These are phyloP conservation scores for Colletotrichum truncatum DNA, from an alignment of 2,329 filamentous ascomycete species.

Conservation along the genomic window DNA sequence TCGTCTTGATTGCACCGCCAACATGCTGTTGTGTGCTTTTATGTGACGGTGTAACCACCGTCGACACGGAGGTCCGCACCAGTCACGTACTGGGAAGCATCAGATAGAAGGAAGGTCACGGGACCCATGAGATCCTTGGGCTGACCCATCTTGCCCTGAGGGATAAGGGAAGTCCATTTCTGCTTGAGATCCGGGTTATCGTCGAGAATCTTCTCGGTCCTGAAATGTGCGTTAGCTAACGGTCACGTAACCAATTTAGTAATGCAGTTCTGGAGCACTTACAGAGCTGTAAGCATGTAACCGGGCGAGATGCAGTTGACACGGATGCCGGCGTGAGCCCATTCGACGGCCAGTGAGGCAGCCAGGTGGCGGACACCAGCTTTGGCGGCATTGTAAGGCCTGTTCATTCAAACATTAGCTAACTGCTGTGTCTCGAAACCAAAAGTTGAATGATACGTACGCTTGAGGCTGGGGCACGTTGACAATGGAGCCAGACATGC, in stretches of 20 bases:
- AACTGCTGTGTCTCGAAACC: neutral
- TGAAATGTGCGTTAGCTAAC: slow-evolving; percentile 44
- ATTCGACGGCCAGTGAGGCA: slow-evolving; percentile 89
- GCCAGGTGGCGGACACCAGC: slow-evolving; percentile 91
- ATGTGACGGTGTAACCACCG: slow-evolving; percentile 88
- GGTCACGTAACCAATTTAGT: neutral
- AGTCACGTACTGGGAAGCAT: slow-evolving; percentile 77
- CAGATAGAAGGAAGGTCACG: slow-evolving; percentile 85
- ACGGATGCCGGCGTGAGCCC: slow-evolving; percentile 86
- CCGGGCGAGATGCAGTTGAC: slow-evolving; percentile 96
- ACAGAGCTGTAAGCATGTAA: slow-evolving; percentile 96
- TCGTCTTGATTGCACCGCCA: neutral
- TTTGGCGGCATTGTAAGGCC: slow-evolving; percentile 92
- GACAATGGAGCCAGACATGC: slow-evolving; percentile 93
- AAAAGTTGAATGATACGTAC: slow-evolving; percentile 45
- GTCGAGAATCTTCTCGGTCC: slow-evolving; percentile 92
- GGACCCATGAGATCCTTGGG: slow-evolving; percentile 95
- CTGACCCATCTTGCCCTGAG: slow-evolving; percentile 90
- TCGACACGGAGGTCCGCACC: slow-evolving; percentile 85
- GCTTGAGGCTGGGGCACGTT: slow-evolving; percentile 95
- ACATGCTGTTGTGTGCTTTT: slow-evolving; percentile 37
- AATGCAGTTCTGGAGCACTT: slow-evolving; percentile 48
- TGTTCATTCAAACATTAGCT: slow-evolving; percentile 34
- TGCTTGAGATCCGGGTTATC: slow-evolving; percentile 90
- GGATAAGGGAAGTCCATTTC: slow-evolving; percentile 93